Base-by-base conservation (phyloP, 169 alveolate genomes). In the Plasmodium blacklocki region DNA sequence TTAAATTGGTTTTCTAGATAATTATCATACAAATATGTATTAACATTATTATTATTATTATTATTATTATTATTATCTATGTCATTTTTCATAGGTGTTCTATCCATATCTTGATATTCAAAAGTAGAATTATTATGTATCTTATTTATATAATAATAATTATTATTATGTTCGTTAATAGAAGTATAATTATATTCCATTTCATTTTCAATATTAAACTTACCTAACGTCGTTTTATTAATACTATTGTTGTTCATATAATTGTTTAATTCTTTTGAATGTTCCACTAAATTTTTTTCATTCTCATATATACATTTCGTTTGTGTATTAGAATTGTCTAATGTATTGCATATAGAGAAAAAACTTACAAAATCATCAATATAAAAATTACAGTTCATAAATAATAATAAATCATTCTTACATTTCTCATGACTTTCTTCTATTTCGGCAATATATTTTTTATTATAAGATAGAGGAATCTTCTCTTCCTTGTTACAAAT, bases 301-400 rank as follows among this genome's bases (percentile, higher is more conserved):
- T 18, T 67, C 14, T 49, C 14, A 43, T n/a, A 19, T 9, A 18
- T 19, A 4, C 74, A 29, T 45, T 2, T 7, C 74, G 3, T 23
- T 45, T 2, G 1, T 39, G 26, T 47, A 6, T 11, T 8, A 12
- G 62, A 3, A 59, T 73, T 19, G 23, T 73, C 72, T 54, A 7
- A 52, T 50, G 75, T 45, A 59, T 67, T 67, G 26, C 43, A 66
- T 15, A 80, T 18, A 15, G 90, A 54, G 21, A 29, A 67, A 18
- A 80, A 52, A 56, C 90, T 80, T 43, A 80, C 80, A 66, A 80
- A 68, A 68, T 80, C 90, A 59, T 80, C 90, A 80, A 80, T 80
- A 39, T 80, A 80, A 67, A 80, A 80, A 80, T 80, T 67, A 47
- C 90, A 80, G 15, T 80, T 62, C 64, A 15, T 47, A 43, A 80